A percentile compares a stretch with the other conserved stretches of the same genome.
Evolutionary conservation across 768 basidiomycete genomes (phyloP).

Genomic region (Termitomyces sp.): DNA sequence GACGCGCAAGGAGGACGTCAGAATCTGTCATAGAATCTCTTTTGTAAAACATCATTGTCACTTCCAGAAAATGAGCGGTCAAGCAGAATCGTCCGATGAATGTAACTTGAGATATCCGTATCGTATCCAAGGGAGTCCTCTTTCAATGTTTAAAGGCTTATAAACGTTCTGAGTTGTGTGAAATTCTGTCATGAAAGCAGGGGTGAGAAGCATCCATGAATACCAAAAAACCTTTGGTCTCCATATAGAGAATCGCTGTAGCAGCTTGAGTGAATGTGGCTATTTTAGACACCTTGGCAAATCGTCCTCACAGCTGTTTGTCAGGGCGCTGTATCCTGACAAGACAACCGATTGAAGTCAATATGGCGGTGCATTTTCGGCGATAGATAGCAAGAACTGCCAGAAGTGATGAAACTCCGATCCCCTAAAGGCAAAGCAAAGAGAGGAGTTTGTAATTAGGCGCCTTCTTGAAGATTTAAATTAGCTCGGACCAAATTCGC

Average conservation of each 20-base stretch:
- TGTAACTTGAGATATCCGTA: not conserved
- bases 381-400: not conserved
- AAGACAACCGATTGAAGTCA: not conserved
- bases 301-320: not conserved
- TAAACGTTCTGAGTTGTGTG: not conserved
- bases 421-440: too few species aligned
- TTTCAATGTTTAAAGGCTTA: not conserved
- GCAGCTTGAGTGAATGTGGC: not conserved
- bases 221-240: not conserved
- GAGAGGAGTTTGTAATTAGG: too few species aligned
- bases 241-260: not conserved
- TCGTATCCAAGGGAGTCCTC: not conserved
- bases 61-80: not conserved
- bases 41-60: not conserved
- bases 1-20: slow-evolving; percentile 3
- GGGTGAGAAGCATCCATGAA: not conserved
- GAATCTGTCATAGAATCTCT: slow-evolving; percentile 3
- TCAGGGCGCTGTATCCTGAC: not conserved
- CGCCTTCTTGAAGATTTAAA: too few species aligned
- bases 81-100: not conserved
- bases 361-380: not conserved
- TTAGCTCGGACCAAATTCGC: too few species aligned
- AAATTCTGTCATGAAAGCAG: too few species aligned
- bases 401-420: not conserved
- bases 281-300: not conserved